Percentiles rank a stretch among this genome's conserved stretches.
phyloP scores from a whole-genome alignment of 371 early-diverging fungal genomes.

The Rhizomucor miehei region DNA sequence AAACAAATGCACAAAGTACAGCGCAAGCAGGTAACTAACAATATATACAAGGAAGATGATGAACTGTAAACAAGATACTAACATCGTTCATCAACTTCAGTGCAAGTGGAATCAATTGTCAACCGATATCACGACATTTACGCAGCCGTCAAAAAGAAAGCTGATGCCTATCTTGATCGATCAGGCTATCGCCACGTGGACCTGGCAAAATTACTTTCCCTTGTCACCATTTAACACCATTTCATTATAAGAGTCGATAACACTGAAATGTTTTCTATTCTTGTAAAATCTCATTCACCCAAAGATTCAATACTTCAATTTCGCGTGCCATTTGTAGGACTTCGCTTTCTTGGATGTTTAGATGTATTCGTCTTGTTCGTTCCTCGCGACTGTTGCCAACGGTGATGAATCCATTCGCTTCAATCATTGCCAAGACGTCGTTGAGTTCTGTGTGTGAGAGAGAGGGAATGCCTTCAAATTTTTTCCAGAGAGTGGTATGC shows the following conservation, averaged over 20 bases:
- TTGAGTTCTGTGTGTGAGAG: slow-evolving; percentile 76
- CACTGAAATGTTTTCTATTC: neutral
- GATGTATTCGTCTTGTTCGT: slow-evolving; percentile 40
- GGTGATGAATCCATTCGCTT: slow-evolving; percentile 68
- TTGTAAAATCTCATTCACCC: slow-evolving; percentile 6
- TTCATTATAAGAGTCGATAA: neutral
- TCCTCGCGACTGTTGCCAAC: slow-evolving; percentile 55
- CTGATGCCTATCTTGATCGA: slow-evolving; percentile 56
- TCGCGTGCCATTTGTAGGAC: slow-evolving; percentile 45
- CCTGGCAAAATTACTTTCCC: slow-evolving; percentile 19
- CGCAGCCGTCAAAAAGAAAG: slow-evolving; percentile 33
- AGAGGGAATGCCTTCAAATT: slow-evolving; percentile 43
- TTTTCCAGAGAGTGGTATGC: slow-evolving; percentile 49
- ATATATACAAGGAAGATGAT: neutral
- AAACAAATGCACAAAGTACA: slow-evolving; percentile 13
- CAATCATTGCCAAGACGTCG: slow-evolving; percentile 72
- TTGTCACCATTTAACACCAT: neutral
- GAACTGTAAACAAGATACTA: no score
- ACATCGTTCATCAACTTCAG: slow-evolving; percentile 11
- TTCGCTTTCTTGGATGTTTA: slow-evolving; percentile 47
- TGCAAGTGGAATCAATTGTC: slow-evolving; percentile 21
- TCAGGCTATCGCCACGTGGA: slow-evolving; percentile 66
- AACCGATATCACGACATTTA: slow-evolving; percentile 22
- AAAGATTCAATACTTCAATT: slow-evolving; percentile 15
- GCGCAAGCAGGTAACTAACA: slow-evolving; percentile 13